Evolutionary conservation across 1,284 basidiomycete genomes (phyloP).

Genomic region (Gymnopus androsaceus): DNA sequence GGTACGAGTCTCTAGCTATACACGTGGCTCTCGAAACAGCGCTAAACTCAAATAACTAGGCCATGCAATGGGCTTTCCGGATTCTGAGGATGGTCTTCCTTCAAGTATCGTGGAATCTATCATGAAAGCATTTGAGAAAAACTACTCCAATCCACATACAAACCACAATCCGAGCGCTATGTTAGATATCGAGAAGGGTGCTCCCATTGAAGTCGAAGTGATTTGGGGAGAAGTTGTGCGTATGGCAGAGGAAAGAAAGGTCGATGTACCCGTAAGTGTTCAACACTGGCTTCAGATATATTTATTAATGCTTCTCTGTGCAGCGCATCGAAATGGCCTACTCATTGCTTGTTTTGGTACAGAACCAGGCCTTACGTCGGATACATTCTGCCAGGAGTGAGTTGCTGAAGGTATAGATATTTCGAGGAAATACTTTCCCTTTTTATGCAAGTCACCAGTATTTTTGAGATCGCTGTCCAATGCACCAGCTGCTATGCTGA

Average conservation of each 20-base stretch:
- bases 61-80: conserved; percentile 30
- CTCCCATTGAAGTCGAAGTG: conserved; percentile 47
- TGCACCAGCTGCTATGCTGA: too few relatives aligned
- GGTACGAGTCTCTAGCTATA: not conserved
- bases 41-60: conserved; percentile 17
- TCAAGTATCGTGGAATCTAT: conserved; percentile 29
- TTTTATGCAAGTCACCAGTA: too few relatives aligned
- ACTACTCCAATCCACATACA: conserved; percentile 32
- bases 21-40: not conserved
- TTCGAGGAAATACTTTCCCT: too few relatives aligned
- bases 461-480: too few relatives aligned
- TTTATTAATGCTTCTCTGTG: not conserved
- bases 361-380: conserved; percentile 35
- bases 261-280: conserved; percentile 17
- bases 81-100: conserved; percentile 28
- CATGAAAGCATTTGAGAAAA: conserved; percentile 30
- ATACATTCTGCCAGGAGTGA: too few relatives aligned
- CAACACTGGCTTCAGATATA: not conserved
- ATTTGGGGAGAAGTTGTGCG: conserved; percentile 42
- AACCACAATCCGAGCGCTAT: conserved; percentile 27
- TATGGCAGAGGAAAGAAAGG: conserved; percentile 37
- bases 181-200: conserved; percentile 37
- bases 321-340: conserved; percentile 44
- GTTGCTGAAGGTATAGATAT: too few relatives aligned
- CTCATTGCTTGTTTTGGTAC: conserved; percentile 37